These are phyloP conservation scores for Cadophora sp. DNA, from an alignment of 2,329 filamentous ascomycete genomes.

Conservation along the genomic window DNA sequence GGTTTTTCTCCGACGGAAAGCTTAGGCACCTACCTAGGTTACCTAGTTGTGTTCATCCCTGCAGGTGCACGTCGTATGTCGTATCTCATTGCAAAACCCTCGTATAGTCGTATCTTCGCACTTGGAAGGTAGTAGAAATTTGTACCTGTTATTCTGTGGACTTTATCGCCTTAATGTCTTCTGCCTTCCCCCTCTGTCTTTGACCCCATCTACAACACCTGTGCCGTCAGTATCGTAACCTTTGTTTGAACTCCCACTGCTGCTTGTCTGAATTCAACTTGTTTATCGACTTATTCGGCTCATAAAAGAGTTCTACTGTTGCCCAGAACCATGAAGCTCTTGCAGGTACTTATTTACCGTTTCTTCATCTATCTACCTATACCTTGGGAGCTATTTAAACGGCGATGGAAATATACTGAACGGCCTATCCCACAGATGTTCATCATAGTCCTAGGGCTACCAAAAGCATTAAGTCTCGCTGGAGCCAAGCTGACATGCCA, in stretches of 20 bases:
- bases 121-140: not conserved
- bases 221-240: not conserved
- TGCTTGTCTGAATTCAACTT: not conserved
- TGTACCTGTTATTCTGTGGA: not conserved
- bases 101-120: not conserved
- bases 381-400: not conserved
- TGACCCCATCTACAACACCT: not conserved
- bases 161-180: not conserved
- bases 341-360: too few relatives aligned
- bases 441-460: not conserved
- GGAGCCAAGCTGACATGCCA: not conserved
- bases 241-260: not conserved
- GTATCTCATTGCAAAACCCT: not conserved
- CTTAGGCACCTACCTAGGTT: too few relatives aligned
- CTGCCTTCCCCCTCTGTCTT: not conserved
- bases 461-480: not conserved
- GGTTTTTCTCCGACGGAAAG: too few relatives aligned
- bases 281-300: not conserved
- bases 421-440: not conserved
- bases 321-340: not conserved
- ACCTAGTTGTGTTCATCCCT: too few relatives aligned
- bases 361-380: too few relatives aligned
- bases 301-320: not conserved
- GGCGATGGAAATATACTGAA: not conserved
- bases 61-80: not conserved